These are phyloP conservation scores for Bipolaris cookei DNA, from an alignment of 2,329 filamentous ascomycete genomes.

Conservation along the genomic window DNA sequence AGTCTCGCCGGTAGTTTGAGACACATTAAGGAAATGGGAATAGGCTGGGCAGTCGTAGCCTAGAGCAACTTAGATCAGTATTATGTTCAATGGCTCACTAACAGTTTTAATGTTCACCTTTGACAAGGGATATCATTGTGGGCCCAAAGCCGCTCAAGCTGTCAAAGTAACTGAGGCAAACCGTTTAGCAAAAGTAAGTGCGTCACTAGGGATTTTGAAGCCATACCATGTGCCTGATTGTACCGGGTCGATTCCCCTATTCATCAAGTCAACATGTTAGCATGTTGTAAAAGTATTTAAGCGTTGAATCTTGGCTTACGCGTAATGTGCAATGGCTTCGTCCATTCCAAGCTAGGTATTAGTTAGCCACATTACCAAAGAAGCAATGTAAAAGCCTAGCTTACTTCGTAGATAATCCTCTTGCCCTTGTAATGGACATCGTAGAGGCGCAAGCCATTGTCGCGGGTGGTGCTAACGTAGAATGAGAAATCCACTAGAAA, in stretches of 20 bases:
- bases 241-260: neutral
- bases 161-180: neutral
- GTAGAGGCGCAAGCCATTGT: neutral
- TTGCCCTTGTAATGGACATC: slow-evolving; percentile 3
- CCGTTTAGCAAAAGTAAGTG: neutral
- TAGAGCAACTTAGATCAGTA: neutral
- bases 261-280: neutral
- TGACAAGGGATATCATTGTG: neutral
- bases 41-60: slow-evolving; percentile 1
- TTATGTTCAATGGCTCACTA: neutral
- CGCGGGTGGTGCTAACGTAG: neutral
- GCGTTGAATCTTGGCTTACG: neutral
- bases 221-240: slow-evolving; percentile 4
- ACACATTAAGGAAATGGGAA: slow-evolving; percentile 1
- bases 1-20: neutral
- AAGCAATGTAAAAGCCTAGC: neutral
- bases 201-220: neutral
- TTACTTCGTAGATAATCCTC: neutral
- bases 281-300: neutral
- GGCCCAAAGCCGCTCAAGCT: neutral
- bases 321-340: slow-evolving; percentile 2
- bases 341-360: neutral
- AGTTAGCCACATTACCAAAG: neutral
- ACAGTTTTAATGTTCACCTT: neutral
- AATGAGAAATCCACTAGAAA: slow-evolving; percentile 2